These are phyloP conservation scores for Hyparrhenia diplandra DNA, from an alignment of 176 grass and related monocot species.

Conservation along the genomic window DNA sequence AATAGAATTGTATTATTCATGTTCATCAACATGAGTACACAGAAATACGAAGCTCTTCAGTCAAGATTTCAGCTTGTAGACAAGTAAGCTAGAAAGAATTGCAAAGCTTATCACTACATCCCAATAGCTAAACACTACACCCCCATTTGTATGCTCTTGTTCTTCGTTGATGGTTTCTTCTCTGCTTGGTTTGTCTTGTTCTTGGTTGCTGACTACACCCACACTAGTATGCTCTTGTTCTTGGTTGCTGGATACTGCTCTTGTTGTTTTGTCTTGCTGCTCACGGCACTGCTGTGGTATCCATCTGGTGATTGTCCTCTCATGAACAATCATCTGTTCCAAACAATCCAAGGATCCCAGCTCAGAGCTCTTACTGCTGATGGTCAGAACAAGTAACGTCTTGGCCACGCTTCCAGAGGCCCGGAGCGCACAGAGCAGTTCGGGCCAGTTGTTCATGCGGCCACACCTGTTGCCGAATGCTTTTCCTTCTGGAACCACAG, in stretches of 20 bases:
- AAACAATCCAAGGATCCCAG: slow-evolving; percentile 39
- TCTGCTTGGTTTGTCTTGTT: background rate
- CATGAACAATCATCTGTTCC: slow-evolving; percentile 41
- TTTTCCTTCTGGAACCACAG: slow-evolving; percentile 35
- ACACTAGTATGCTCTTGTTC: too few species aligned
- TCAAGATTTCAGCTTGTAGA: slow-evolving; percentile 38
- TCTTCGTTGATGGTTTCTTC: background rate
- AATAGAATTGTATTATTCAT: background rate
- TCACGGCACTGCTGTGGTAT: slow-evolving; percentile 53
- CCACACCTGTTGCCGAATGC: background rate
- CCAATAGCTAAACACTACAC: slow-evolving; percentile 1
- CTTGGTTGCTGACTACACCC: too few species aligned
- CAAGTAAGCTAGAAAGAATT: slow-evolving; percentile 32
- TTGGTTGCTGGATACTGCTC: too few species aligned
- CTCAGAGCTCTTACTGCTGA: slow-evolving; percentile 6
- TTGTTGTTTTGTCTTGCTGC: background rate
- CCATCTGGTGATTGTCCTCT: slow-evolving; percentile 55
- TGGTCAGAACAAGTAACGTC: slow-evolving; percentile 50
- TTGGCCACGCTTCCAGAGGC: slow-evolving; percentile 68
- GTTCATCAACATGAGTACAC: background rate
- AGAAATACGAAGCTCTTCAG: slow-evolving; percentile 10
- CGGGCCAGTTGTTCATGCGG: slow-evolving; percentile 50
- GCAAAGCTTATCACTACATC: slow-evolving; percentile 24
- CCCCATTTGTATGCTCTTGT: background rate
- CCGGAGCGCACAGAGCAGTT: slow-evolving; percentile 44